These are phyloP conservation scores for Penicillium cataractarum DNA, from an alignment of 495 filamentous ascomycete genomes.

Conservation along the genomic window DNA sequence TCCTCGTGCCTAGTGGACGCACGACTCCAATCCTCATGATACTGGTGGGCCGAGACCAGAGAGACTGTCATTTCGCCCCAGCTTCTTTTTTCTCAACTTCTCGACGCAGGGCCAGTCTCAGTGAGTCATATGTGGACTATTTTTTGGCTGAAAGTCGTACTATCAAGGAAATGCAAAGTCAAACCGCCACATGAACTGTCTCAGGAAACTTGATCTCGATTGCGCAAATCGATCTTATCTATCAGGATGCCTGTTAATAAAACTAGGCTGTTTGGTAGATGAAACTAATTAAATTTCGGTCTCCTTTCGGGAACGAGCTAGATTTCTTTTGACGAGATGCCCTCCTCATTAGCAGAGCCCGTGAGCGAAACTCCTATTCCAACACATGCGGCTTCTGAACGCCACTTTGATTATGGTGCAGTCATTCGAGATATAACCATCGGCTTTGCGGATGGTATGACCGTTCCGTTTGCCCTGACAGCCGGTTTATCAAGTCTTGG, in stretches of 20 bases:
- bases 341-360: not conserved
- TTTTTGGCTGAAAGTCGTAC: too few species aligned
- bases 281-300: not conserved
- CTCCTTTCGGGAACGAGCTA: not conserved
- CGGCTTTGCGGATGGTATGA: conserved; percentile 66
- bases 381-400: conserved; percentile 3
- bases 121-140: too few species aligned
- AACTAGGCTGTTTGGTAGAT: not conserved
- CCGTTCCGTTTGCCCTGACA: conserved; percentile 67
- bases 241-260: conserved; percentile 2
- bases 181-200: too few species aligned
- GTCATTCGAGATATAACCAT: conserved; percentile 49
- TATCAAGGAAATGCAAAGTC: too few species aligned
- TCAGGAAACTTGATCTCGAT: too few species aligned
- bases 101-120: too few species aligned
- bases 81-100: too few species aligned
- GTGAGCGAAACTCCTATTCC: not conserved
- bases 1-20: too few species aligned
- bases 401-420: not conserved
- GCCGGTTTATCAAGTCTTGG: conserved; percentile 62
- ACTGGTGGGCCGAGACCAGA: too few species aligned
- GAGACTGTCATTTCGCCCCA: too few species aligned
- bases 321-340: not conserved
- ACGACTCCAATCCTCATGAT: too few species aligned
- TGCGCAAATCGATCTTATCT: not conserved